Evolutionary conservation across 768 basidiomycete genomes (phyloP).

Genomic region (Ramaria sp.): DNA sequence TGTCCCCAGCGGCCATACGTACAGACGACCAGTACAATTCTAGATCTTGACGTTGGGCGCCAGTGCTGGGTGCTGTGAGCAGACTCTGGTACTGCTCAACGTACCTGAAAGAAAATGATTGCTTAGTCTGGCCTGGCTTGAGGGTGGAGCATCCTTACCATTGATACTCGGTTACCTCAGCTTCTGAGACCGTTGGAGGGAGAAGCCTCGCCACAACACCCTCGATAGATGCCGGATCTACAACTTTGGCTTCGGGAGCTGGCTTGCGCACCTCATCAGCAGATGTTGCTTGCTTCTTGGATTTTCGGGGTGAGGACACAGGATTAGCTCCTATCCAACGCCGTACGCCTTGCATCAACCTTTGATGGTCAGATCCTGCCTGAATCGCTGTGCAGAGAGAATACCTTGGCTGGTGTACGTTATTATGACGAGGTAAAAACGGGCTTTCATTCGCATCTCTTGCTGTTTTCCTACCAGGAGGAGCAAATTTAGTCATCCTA

Average conservation of each 20-base stretch:
- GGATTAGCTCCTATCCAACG: slow-evolving; percentile 62
- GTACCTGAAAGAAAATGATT: slow-evolving; percentile 33
- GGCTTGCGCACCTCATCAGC: slow-evolving; percentile 27
- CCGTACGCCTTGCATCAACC: slow-evolving; percentile 69
- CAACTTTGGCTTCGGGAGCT: slow-evolving; percentile 23
- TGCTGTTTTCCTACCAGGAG: slow-evolving; percentile 47
- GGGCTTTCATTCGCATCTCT: slow-evolving; percentile 64
- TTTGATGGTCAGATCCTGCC: slow-evolving; percentile 18
- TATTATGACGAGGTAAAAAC: slow-evolving; percentile 49
- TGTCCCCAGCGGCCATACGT: slow-evolving; percentile 32
- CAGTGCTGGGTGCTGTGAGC: slow-evolving; percentile 42
- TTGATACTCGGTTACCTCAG: slow-evolving; percentile 64
- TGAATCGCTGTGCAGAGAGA: neutral
- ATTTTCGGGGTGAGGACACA: slow-evolving; percentile 29
- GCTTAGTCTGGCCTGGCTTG: neutral
- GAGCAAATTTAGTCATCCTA: neutral
- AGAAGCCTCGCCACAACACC: slow-evolving; percentile 46
- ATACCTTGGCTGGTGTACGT: slow-evolving; percentile 27
- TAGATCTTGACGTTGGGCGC: slow-evolving; percentile 47
- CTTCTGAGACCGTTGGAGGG: slow-evolving; percentile 49
- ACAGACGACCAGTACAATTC: slow-evolving; percentile 45
- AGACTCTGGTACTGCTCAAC: slow-evolving; percentile 66
- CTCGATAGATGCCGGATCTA: slow-evolving; percentile 37
- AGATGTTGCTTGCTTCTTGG: slow-evolving; percentile 24
- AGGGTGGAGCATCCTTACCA: slow-evolving; percentile 31